Base-by-base conservation (phyloP, 768 basidiomycete genomes). In the Hortiboletus campestris region DNA sequence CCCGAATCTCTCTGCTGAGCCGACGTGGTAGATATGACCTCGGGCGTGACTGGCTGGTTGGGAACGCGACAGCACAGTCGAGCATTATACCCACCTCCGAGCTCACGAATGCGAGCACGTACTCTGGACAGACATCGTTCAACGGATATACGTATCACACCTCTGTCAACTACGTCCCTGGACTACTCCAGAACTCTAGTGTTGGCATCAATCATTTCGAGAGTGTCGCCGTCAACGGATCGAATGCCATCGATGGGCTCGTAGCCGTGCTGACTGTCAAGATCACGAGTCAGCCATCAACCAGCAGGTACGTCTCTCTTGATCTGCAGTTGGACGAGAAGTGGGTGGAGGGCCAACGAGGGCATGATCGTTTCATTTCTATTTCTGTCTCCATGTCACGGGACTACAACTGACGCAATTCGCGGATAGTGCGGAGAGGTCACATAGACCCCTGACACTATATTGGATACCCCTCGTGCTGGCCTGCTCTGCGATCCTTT, bases 1-100 rank as follows among this genome's bases (percentile, higher is more conserved):
- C 17, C 16, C 4, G 6, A 12, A 38, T 22, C 0, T 40, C 31
- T 31, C 11, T 6, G 11, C 36, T 47, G 35, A 50, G 47, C 19
- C 42, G 17, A 22, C 20, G 29, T 12, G 25, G n/a, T 19, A 82
- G 84, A 8, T 86, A 95, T 71, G 86, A 94, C 66, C 75, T 88
- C 31, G 93, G 86, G 13, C 86, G 94, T 25, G 93, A 97, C 67
- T 88, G 83, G 78, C 73, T 96, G n/a, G 75, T 95, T 25, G 91
- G 89, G 20, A 94, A 94, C 66, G 85, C 89, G 22, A 94, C 93
- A 0, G 67, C 72, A 20, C 74, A 78, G 46, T 62, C 70, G 11
- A 60, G 41, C 4, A 42, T 68, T 11, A 58, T 72, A 13, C 58
- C 69, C 44, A 73, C 70, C 8, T 19, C 49, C 13, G 46, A 58